Evolutionary conservation across 139 green algal genomes (phyloP), one percentile per base, ranked within the genome.

Genomic region (Closterium sp.): DNA sequence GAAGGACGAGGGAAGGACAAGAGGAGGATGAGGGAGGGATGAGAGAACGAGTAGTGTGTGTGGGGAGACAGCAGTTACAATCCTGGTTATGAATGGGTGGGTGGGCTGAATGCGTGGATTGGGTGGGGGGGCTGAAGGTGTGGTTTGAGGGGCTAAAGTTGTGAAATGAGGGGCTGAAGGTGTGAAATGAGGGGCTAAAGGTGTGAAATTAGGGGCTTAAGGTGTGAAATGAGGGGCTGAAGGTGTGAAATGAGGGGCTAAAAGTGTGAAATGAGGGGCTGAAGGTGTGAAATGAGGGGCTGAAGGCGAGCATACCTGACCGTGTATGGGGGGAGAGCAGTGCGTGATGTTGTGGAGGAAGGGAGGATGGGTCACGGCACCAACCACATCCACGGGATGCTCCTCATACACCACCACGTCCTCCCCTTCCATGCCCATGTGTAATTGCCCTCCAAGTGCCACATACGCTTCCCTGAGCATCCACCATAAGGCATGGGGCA

Each of bases 261-360:
- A 9, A 64, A 9, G 12, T 64, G 36, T 8, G 36, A 9, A 9
- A 8, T 64, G 36, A 9, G 36, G n/a, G n/a, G n/a, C n/a, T 76
- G 55, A 3, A 12, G 55, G 55, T 76, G 55, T 28, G 55, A 25
- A 4, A n/a, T n/a, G n/a, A n/a, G n/a, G n/a, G 12, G 55, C 23
- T 16, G 55, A 76, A 76, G 55, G n/a, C n/a, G 55, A 19, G 25
- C 55, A 28, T 76, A 76, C 55, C 55, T 76, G 55, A 12, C 25
- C 84, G 84, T 87, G 32, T 2, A 87, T 87, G 84, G 84, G 84
- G 10, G 84, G 84, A 21, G 84, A 87, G 84, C 84, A 87, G 84
- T 35, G 32, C 84, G 84, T 87, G 84, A 87, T 34, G 84, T 87
- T 87, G 84, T 87, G 25, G 84, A 34, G 31, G 32, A 87, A 87